Evolutionary conservation across 352 stramenopile genomes (phyloP).

Genomic region (Thalassiosira hispida): DNA sequence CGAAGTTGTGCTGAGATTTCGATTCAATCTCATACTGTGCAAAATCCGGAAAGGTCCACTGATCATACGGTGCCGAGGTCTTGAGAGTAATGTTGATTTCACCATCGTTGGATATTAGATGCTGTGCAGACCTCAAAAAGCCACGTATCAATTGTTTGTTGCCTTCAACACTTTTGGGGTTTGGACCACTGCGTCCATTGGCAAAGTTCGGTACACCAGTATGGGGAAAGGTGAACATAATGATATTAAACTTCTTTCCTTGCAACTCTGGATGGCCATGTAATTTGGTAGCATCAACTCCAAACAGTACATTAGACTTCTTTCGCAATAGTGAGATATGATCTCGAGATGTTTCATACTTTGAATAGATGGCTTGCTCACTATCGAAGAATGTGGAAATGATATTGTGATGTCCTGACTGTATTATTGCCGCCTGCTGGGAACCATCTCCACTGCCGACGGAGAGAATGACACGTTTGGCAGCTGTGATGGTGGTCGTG

Average conservation of each 20-base stretch:
- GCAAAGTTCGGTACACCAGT: constrained; percentile 21
- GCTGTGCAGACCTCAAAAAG: constrained; percentile 29
- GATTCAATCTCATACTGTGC: constrained; percentile 25
- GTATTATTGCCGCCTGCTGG: constrained; percentile 20
- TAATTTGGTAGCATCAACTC: constrained; percentile 27
- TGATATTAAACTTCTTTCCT: constrained; percentile 26
- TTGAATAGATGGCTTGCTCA: constrained; percentile 13
- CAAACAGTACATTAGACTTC: constrained; percentile 21
- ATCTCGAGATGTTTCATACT: constrained; percentile 22
- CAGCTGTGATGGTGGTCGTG: constrained; percentile 18
- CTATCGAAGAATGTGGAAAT: constrained; percentile 46
- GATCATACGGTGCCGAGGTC: constrained; percentile 20
- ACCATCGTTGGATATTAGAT: constrained; percentile 1
- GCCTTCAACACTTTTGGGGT: constrained; percentile 21
- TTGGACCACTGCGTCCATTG: constrained; percentile 12
- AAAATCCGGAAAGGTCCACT: constrained; percentile 34
- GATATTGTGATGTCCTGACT: constrained; percentile 19
- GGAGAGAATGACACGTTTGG: constrained; percentile 15
- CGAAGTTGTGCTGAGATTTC: constrained; percentile 16
- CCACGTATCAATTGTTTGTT: constrained; percentile 22
- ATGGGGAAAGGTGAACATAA: constrained; percentile 32
- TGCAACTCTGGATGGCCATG: constrained; percentile 8
- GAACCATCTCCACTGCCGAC: constrained; percentile 20
- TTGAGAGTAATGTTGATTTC: constrained; percentile 38
- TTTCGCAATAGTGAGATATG: constrained; percentile 16